phyloP scores from a whole-genome alignment of 306 rosid species.

The Psophocarpus tetragonolobus region DNA sequence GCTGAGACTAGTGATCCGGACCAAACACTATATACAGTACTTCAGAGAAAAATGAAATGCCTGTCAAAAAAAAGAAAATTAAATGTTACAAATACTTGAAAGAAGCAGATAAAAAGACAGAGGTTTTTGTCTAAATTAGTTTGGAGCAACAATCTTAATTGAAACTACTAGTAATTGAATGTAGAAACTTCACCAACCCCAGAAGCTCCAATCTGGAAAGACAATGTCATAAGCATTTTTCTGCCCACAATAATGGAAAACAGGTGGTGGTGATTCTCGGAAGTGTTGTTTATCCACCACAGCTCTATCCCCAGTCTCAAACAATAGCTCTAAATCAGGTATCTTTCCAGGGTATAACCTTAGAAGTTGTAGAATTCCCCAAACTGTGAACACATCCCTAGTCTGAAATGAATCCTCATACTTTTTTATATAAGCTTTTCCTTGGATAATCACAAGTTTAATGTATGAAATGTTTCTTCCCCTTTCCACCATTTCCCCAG shows the following conservation, averaged over 20 bases:
- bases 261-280: slow-evolving; percentile 30
- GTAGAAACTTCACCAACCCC: slow-evolving; percentile 44
- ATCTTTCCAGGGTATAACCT: slow-evolving; percentile 42
- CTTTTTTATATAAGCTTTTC: slow-evolving; percentile 31
- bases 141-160: not conserved
- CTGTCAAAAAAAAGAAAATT: no score
- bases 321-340: slow-evolving; percentile 45
- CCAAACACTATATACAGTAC: no score
- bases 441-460: slow-evolving; percentile 37
- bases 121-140: not conserved
- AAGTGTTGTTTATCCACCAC: slow-evolving; percentile 1
- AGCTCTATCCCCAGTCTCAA: slow-evolving; percentile 31
- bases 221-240: slow-evolving; percentile 30
- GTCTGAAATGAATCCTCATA: slow-evolving; percentile 10
- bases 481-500: slow-evolving; percentile 31
- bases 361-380: slow-evolving; percentile 47
- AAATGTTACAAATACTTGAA: not conserved
- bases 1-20: no score
- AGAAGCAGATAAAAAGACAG: not conserved
- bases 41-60: no score
- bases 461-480: slow-evolving; percentile 12
- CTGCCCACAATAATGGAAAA: slow-evolving; percentile 37
- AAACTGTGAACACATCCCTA: slow-evolving; percentile 42
- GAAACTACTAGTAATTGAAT: not conserved
- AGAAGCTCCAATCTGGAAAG: slow-evolving; percentile 49